Conservation (phyloP, 2,329 filamentous ascomycete species). For the Phialocephala sp. region DNA sequence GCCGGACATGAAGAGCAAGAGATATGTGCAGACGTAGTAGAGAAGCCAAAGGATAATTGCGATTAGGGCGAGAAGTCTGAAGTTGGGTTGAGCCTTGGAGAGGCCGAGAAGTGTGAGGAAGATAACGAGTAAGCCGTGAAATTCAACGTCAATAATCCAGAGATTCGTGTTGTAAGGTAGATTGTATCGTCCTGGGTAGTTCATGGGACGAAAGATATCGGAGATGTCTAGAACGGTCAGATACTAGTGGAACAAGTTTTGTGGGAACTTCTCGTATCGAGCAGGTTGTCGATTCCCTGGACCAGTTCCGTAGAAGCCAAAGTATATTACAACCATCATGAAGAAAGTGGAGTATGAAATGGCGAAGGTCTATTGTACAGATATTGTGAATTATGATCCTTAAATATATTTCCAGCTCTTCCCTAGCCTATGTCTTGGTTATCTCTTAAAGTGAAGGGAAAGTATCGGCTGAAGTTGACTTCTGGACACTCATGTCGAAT, state of each 20-base stretch:
- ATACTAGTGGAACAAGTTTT: constrained; percentile 17
- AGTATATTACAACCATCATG: constrained; percentile 22
- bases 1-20: constrained; percentile 32
- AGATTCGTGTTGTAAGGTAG: constrained; percentile 25
- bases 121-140: constrained; percentile 28
- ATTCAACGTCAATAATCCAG: constrained; percentile 31
- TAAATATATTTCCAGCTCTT: no score
- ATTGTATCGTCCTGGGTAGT: constrained; percentile 16
- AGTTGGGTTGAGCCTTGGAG: constrained; percentile 15
- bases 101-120: constrained; percentile 28
- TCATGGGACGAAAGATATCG: constrained; percentile 20
- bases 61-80: constrained; percentile 19
- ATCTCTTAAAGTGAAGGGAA: no score
- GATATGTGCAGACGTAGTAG: constrained; percentile 23
- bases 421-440: no score
- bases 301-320: constrained; percentile 21
- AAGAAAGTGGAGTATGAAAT: constrained; percentile 43
- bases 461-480: no score
- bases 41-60: constrained; percentile 19
- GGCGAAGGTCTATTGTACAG: constrained; percentile 34
- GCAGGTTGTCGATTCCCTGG: constrained; percentile 14
- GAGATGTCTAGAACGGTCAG: constrained; percentile 16
- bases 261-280: constrained; percentile 12
- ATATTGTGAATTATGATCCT: constrained; percentile 38
- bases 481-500: no score